Percentiles rank a stretch among this genome's conserved stretches.
These are phyloP conservation scores for Fusarium subtropicale DNA, from an alignment of 2,329 filamentous ascomycete genomes.

Conservation along the genomic window DNA sequence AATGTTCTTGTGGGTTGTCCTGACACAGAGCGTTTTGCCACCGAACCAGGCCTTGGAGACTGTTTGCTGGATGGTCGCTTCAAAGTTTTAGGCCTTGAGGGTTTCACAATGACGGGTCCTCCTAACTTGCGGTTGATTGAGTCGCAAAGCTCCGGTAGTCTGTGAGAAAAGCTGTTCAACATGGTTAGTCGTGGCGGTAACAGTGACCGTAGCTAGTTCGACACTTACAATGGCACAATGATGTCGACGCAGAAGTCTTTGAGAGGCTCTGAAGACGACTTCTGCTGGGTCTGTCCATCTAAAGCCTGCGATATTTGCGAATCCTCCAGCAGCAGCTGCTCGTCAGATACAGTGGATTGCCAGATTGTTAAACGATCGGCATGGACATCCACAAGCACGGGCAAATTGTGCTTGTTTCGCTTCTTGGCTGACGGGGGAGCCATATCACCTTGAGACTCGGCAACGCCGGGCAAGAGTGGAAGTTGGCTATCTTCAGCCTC, in stretches of 20 bases:
- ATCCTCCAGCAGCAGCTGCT: constrained; percentile 63
- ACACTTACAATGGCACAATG: constrained; percentile 78
- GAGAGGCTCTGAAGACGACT: constrained; percentile 69
- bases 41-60: constrained; percentile 64
- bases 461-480: constrained; percentile 57
- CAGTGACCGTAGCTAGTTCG: neutral
- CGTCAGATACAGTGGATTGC: constrained; percentile 78
- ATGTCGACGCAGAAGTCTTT: constrained; percentile 84
- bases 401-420: constrained; percentile 71
- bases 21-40: constrained; percentile 60
- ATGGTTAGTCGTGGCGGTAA: constrained; percentile 55
- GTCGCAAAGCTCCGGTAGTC: constrained; percentile 77
- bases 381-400: constrained; percentile 75
- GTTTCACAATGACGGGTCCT: constrained; percentile 72
- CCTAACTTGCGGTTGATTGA: constrained; percentile 81
- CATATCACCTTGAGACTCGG: constrained; percentile 48
- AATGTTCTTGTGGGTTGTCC: constrained; percentile 64
- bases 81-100: constrained; percentile 62
- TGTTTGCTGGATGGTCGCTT: constrained; percentile 58
- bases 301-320: constrained; percentile 55
- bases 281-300: constrained; percentile 55
- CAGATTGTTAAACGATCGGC: constrained; percentile 85
- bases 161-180: constrained; percentile 72
- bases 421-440: constrained; percentile 60
- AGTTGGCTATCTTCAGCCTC: constrained; percentile 60